A percentile compares a stretch with the other conserved stretches of the same genome.
phyloP scores from a whole-genome alignment of 495 filamentous ascomycete species.

The Trichocladium uniseriatum region DNA sequence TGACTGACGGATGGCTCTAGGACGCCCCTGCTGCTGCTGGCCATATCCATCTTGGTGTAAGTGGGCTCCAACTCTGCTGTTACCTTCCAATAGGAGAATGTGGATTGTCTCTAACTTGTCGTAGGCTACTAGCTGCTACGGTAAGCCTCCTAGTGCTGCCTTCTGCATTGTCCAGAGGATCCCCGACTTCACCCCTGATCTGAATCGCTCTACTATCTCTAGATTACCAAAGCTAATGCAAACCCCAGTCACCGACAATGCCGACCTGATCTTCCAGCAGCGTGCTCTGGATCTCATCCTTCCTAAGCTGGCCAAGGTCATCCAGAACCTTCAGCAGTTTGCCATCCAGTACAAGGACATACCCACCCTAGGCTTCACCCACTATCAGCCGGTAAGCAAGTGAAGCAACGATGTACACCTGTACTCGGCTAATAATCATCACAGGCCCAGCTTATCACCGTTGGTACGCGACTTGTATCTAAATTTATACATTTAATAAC shows the following conservation, averaged over 20 bases:
- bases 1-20: background rate
- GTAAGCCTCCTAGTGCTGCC: conserved; percentile 7
- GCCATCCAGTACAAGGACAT: conserved; percentile 62
- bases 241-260: conserved; percentile 61
- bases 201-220: no score
- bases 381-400: conserved; percentile 49
- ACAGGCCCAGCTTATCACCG: conserved; percentile 51
- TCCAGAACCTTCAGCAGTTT: conserved; percentile 70
- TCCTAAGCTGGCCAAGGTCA: conserved; percentile 76
- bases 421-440: background rate
- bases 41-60: conserved; percentile 68
- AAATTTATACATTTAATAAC: background rate
- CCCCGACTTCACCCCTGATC: no score
- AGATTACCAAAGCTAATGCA: background rate
- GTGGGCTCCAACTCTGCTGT: background rate
- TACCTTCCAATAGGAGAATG: background rate
- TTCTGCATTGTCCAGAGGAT: no score
- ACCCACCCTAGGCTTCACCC: conserved; percentile 70
- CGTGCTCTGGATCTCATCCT: conserved; percentile 68
- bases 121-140: conserved; percentile 27
- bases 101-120: background rate
- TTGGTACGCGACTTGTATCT: conserved; percentile 45
- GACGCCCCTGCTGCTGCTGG: conserved; percentile 74
- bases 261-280: conserved; percentile 75
- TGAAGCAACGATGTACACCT: background rate